Evolutionary conservation across 768 basidiomycete genomes (phyloP).

Genomic region (Scleroderma citrinum): DNA sequence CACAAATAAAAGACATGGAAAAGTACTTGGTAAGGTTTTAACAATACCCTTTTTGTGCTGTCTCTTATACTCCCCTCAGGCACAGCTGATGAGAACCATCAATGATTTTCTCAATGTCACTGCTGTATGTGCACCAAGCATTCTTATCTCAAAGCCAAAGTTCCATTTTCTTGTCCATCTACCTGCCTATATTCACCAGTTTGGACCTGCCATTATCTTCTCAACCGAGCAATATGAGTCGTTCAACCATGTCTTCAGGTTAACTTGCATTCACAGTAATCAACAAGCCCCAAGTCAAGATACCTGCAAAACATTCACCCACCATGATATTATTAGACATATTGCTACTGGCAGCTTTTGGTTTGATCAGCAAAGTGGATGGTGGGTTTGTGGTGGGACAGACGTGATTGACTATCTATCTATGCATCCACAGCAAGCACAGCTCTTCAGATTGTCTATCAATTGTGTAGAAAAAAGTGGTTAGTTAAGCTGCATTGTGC

Average conservation of each 20-base stretch:
- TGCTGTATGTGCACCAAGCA: conserved; percentile 20
- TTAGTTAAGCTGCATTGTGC: too few relatives aligned
- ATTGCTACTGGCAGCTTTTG: conserved; percentile 10
- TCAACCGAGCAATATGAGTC: conserved; percentile 27
- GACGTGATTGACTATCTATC: too few relatives aligned
- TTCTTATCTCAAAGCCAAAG: conserved; percentile 23
- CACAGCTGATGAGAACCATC: too few relatives aligned
- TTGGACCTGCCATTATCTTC: conserved; percentile 25
- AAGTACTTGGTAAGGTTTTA: too few relatives aligned
- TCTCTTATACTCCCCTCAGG: too few relatives aligned
- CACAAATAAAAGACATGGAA: conserved; percentile 32
- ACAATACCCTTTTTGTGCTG: too few relatives aligned
- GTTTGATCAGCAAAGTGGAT: background rate
- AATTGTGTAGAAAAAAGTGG: too few relatives aligned
- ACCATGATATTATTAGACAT: conserved; percentile 12
- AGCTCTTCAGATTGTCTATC: too few relatives aligned
- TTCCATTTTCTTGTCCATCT: conserved; percentile 29
- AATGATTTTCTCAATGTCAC: conserved; percentile 17
- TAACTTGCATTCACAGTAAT: conserved; percentile 23
- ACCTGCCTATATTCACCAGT: conserved; percentile 18
- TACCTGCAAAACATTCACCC: conserved; percentile 8
- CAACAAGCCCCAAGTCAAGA: conserved; percentile 25
- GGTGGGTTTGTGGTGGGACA: background rate
- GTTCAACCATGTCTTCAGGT: conserved; percentile 22
- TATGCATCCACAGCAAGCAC: too few relatives aligned